These are phyloP conservation scores for Aristolochia contorta DNA, from an alignment of 164 flowering plant genomes.

Conservation along the genomic window DNA sequence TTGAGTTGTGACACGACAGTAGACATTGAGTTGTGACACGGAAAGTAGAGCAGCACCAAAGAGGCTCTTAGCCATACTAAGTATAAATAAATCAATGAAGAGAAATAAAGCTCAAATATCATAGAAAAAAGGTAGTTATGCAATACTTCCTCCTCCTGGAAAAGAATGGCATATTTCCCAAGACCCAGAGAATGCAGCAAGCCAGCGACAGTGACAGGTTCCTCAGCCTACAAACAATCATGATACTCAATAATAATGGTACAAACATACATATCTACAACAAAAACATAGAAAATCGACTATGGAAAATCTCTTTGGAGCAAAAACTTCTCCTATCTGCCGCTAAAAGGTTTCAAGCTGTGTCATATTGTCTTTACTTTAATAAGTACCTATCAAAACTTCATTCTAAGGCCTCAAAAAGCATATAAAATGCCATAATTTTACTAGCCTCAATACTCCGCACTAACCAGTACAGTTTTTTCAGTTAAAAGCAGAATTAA, in stretches of 20 bases:
- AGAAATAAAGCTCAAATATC: neutral
- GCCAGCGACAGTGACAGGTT: constrained; percentile 49
- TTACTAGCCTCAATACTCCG: no score
- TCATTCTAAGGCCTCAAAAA: no score
- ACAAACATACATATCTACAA: neutral
- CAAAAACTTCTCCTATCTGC: neutral
- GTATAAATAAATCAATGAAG: neutral
- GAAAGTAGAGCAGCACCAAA: neutral
- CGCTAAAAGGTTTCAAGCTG: no score
- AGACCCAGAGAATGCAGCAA: constrained; percentile 58
- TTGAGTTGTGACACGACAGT: no score
- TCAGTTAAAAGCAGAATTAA: no score
- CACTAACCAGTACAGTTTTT: no score
- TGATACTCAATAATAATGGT: no score
- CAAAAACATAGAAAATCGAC: neutral
- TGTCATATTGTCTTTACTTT: no score
- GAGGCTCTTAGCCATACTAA: neutral
- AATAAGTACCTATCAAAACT: no score
- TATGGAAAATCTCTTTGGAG: neutral
- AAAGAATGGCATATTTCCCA: constrained; percentile 52
- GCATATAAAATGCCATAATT: no score
- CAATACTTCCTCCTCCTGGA: constrained; percentile 81
- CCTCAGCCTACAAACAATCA: constrained; percentile 36
- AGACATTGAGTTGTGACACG: neutral
- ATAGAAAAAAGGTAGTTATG: neutral